Percentiles rank a stretch among this genome's conserved stretches.
Evolutionary conservation across 2,329 filamentous ascomycete species (phyloP).

Genomic region (Epichloe amarillans): DNA sequence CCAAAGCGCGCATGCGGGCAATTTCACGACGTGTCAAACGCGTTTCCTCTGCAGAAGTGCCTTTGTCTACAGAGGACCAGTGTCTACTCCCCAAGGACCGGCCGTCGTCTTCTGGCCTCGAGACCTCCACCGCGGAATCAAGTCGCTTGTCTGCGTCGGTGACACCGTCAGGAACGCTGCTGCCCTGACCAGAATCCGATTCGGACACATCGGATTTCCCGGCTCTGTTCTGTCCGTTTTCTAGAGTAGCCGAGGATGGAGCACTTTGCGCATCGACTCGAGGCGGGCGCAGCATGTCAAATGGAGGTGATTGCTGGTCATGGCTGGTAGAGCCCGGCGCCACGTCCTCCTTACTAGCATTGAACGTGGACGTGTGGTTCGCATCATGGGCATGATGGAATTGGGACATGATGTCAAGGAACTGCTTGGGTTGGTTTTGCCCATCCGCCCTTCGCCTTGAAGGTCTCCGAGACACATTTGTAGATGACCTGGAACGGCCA

Average conservation of each 20-base stretch:
- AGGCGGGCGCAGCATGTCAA: constrained; percentile 35
- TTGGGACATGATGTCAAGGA: constrained; percentile 38
- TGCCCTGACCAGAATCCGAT: constrained; percentile 21
- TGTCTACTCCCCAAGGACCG: constrained; percentile 22
- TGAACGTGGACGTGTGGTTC: constrained; percentile 7
- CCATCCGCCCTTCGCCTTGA: constrained; percentile 18
- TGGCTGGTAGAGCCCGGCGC: constrained; percentile 3
- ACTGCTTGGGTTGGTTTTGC: constrained; percentile 26
- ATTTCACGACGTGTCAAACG: constrained; percentile 56
- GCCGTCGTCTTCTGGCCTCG: constrained; percentile 11
- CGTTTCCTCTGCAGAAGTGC: constrained; percentile 20
- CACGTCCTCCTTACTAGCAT: constrained; percentile 8
- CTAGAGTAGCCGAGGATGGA: constrained; percentile 22
- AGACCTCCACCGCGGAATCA: constrained; percentile 19
- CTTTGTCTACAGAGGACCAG: constrained; percentile 39
- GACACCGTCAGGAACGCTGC: constrained; percentile 13
- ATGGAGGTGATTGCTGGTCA: constrained; percentile 29
- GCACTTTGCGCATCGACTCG: constrained; percentile 32
- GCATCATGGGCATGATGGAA: constrained; percentile 27
- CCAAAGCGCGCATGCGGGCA: constrained; percentile 60
- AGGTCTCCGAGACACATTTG: constrained; percentile 21
- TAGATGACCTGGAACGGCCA: constrained; percentile 24
- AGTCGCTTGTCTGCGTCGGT: constrained; percentile 23
- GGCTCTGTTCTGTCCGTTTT: constrained; percentile 7
- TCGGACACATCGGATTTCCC: constrained; percentile 26